Conservation (phyloP, 495 filamentous ascomycete species). For the Lindgomyces ingoldianus region DNA sequence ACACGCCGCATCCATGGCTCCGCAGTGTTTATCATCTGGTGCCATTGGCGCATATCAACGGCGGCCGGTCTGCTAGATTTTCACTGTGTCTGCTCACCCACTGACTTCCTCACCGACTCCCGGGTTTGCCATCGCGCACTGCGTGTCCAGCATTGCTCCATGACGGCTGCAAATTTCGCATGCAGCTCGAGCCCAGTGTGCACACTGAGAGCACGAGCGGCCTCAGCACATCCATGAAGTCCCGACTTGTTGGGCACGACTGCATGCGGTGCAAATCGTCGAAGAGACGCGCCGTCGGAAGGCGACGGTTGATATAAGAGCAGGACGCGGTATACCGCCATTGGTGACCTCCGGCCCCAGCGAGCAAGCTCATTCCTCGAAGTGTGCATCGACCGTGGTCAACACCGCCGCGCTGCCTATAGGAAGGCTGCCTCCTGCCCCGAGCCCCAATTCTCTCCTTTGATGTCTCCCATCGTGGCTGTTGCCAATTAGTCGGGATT, state of each 20-base stretch:
- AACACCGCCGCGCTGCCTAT: background rate
- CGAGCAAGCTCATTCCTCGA: slow-evolving; percentile 23
- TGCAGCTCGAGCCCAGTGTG: no score
- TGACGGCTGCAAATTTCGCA: background rate
- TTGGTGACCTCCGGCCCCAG: slow-evolving; percentile 11
- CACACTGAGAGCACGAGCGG: background rate
- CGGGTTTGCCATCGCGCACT: background rate
- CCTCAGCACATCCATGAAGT: background rate
- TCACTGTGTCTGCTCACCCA: background rate
- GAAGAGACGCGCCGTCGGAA: background rate
- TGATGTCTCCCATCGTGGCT: slow-evolving; percentile 23
- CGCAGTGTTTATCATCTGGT: background rate
- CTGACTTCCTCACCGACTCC: slow-evolving; percentile 13
- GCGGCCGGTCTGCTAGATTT: background rate
- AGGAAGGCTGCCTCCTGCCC: background rate
- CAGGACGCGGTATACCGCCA: slow-evolving; percentile 8
- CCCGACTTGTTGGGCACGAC: slow-evolving; percentile 26
- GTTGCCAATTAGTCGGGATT: slow-evolving; percentile 24
- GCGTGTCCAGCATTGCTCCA: background rate
- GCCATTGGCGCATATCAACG: background rate
- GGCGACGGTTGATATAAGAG: slow-evolving; percentile 5
- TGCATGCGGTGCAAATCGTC: slow-evolving; percentile 27
- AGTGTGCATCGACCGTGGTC: slow-evolving; percentile 14
- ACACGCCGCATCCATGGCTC: no score
- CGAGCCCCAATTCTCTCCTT: background rate